Conservation (phyloP, 2,329 filamentous ascomycete species). For the Teratosphaeria nubilosa region DNA sequence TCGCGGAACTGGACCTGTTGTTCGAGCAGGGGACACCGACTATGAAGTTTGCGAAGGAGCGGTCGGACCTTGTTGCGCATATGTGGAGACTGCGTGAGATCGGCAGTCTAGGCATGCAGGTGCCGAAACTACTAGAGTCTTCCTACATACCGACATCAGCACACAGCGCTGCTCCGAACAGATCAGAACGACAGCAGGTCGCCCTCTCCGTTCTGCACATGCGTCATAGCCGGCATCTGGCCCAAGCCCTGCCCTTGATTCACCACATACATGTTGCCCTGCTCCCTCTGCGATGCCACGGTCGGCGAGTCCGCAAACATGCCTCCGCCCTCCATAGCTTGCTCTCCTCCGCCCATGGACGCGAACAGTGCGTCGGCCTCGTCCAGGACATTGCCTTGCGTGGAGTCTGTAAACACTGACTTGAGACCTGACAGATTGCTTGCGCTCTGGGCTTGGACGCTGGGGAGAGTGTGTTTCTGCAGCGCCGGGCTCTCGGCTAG, state of each 20-base stretch:
- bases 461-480: slow-evolving; percentile 59
- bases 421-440: slow-evolving; percentile 14
- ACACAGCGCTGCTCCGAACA: neutral
- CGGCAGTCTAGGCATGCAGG: neutral
- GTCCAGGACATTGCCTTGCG: slow-evolving; percentile 39
- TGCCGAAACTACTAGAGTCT: neutral
- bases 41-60: slow-evolving; percentile 27
- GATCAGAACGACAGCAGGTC: slow-evolving; percentile 25
- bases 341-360: slow-evolving; percentile 55
- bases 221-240: slow-evolving; percentile 59
- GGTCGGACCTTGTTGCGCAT: neutral
- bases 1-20: slow-evolving; percentile 49
- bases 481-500: slow-evolving; percentile 77
- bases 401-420: neutral
- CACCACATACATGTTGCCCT: slow-evolving; percentile 54
- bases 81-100: neutral
- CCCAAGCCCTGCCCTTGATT: slow-evolving; percentile 73
- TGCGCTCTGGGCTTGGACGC: slow-evolving; percentile 36
- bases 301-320: slow-evolving; percentile 33
- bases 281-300: slow-evolving; percentile 13
- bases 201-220: slow-evolving; percentile 41
- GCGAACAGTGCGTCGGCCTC: slow-evolving; percentile 89
- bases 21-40: slow-evolving; percentile 33
- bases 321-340: slow-evolving; percentile 57
- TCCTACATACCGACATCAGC: neutral